These are phyloP conservation scores for Inonotus hispidus DNA, from an alignment of 1,284 basidiomycete genomes.

Conservation along the genomic window DNA sequence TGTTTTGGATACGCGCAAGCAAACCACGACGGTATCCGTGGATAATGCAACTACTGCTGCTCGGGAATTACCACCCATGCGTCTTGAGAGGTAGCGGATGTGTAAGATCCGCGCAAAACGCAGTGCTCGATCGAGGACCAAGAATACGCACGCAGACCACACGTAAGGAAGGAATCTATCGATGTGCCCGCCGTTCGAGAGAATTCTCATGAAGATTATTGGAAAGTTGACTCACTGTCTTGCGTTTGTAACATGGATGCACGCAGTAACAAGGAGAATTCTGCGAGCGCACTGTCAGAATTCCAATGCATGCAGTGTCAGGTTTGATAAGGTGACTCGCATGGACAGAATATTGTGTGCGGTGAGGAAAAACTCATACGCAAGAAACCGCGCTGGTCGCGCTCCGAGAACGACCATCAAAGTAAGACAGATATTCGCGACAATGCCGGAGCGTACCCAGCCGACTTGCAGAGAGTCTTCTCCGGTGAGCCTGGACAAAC, in stretches of 20 bases:
- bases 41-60: conserved; percentile 36
- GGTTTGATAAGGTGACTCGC: conserved; percentile 21
- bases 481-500: conserved; percentile 1
- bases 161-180: conserved; percentile 30
- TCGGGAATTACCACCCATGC: conserved; percentile 11
- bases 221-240: background rate
- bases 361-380: conserved; percentile 46
- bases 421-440: conserved; percentile 33
- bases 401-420: conserved; percentile 36
- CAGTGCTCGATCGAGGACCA: conserved; percentile 41
- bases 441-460: conserved; percentile 33
- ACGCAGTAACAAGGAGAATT: conserved; percentile 22
- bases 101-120: conserved; percentile 29
- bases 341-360: conserved; percentile 37
- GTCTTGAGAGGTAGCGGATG: background rate
- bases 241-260: conserved; percentile 6
- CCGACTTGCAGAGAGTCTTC: background rate
- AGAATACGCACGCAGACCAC: conserved; percentile 39
- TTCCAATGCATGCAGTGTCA: background rate
- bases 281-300: conserved; percentile 19
- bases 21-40: conserved; percentile 39
- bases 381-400: conserved; percentile 32
- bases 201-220: background rate
- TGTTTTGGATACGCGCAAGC: conserved; percentile 22
- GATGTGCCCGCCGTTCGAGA: background rate